Evolutionary conservation across 1,284 basidiomycete species (phyloP), one percentile per base, ranked within the genome.

Genomic region (Phellopilus nigrolimitatus): DNA sequence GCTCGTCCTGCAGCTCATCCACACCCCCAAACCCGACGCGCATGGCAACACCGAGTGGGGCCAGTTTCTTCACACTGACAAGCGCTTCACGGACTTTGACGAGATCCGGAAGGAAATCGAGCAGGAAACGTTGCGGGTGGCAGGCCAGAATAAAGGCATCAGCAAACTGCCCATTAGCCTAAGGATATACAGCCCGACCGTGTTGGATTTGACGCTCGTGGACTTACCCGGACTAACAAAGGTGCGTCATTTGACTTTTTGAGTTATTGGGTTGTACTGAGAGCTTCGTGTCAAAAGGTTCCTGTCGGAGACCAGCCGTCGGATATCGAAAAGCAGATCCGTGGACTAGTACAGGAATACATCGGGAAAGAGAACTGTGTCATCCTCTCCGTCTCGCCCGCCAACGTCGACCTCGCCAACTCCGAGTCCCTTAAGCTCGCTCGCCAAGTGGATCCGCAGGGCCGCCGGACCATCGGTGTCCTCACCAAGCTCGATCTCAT

Each of bases 111-210:
- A 88, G 59, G 97, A 99, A 72, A 99, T 99, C 58, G 95, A 99
- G 70, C 90, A 93, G 66, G 97, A 99, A 75, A 99, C 97, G 2
- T 95, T 89, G 67, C 77, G 95, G 39, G 95, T 99, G 24, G 95
- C 97, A 0, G 95, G 95, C 0, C 95, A 98, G 75, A 99, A 99
- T 72, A 99, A 98, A 73, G 95, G 97, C 48, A 88, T 99, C 56
- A 95, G 91, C 72, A 95, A 95, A 68, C 70, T 97, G 50, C 95
- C 95, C 4, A 98, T 97, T 64, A 88, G 91, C 57, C 74, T 98
- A 58, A 83, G 93, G 66, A 95, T 98, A 72, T 95, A 91, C 70
- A 95, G 93, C 59, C 92, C 95, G 21, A 84, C 94, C 63, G 95
- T 99, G 13, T 74, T 98, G 61, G 95, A 98, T 69, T 71, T 98